These are phyloP conservation scores for Cafeteria roenbergensis DNA, from an alignment of 108 stramenopile species.

Conservation along the genomic window DNA sequence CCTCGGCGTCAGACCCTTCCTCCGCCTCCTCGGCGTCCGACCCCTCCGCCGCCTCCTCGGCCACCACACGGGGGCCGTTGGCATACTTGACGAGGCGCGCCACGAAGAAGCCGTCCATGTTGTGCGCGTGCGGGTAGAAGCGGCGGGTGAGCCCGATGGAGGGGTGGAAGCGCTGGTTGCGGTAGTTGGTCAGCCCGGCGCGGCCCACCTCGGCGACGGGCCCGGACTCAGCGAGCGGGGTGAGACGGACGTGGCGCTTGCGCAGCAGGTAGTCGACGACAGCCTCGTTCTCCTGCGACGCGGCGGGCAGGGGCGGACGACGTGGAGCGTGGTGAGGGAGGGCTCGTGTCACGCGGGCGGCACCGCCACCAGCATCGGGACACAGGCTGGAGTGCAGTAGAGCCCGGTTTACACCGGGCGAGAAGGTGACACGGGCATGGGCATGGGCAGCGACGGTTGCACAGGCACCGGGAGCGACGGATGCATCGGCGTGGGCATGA, in stretches of 20 bases:
- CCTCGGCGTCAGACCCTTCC: background rate
- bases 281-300: constrained; percentile 93
- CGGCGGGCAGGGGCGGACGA: too few relatives aligned
- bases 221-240: constrained; percentile 50
- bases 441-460: too few relatives aligned
- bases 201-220: constrained; percentile 77
- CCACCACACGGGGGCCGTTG: constrained; percentile 19
- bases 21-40: background rate
- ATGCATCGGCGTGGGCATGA: too few relatives aligned
- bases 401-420: too few relatives aligned
- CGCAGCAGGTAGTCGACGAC: constrained; percentile 88
- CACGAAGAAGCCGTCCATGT: constrained; percentile 99
- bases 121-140: constrained; percentile 99
- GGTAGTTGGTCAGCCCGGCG: constrained; percentile 81
- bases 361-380: too few relatives aligned
- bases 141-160: constrained; percentile 71
- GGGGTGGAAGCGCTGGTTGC: constrained; percentile 85
- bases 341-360: too few relatives aligned
- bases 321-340: too few relatives aligned
- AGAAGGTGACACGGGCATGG: too few relatives aligned
- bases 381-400: too few relatives aligned
- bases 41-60: background rate
- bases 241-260: constrained; percentile 81
- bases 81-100: constrained; percentile 83
- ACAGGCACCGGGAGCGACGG: too few relatives aligned